Evolutionary conservation across 2,329 filamentous ascomycete genomes (phyloP).

Genomic region (Fusarium mexicanum): DNA sequence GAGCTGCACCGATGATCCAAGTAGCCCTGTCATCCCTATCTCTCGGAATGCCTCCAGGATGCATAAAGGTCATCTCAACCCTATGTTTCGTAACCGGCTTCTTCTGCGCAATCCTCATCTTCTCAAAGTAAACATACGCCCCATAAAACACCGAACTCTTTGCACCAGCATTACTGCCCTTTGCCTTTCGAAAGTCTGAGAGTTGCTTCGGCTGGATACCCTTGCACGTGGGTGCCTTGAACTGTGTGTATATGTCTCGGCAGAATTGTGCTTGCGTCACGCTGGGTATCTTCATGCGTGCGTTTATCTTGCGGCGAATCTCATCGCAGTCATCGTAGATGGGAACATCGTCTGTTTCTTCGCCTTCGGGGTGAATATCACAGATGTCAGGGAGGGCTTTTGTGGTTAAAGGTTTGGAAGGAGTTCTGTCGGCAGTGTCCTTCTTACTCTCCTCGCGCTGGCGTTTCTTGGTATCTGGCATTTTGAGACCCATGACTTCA

Average conservation of each 20-base stretch:
- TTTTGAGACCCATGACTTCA: conserved; percentile 1
- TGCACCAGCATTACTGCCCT: not conserved
- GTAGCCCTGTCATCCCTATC: not conserved
- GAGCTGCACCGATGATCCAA: not conserved
- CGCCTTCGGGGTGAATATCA: not conserved
- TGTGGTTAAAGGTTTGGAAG: not conserved
- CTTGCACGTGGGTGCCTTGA: conserved; percentile 5
- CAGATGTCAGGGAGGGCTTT: not conserved
- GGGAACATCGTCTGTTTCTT: not conserved
- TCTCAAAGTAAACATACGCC: conserved; percentile 20
- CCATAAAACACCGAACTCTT: conserved; percentile 6
- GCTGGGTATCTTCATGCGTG: not conserved
- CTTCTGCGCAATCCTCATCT: conserved; percentile 4
- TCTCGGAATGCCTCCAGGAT: not conserved
- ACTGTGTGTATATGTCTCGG: not conserved
- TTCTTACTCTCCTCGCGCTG: not conserved
- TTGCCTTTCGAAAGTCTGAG: not conserved
- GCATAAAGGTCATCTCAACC: not conserved
- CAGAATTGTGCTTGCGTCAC: conserved; percentile 11
- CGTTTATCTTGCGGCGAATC: conserved; percentile 12
- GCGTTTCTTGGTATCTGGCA: conserved; percentile 4
- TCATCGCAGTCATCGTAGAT: conserved; percentile 11
- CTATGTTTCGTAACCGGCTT: not conserved
- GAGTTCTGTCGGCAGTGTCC: not conserved
- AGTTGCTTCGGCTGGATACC: conserved; percentile 12